These are phyloP conservation scores for Rutidosis leptorrhynchoides DNA, from an alignment of 129 eudicot genomes.

Conservation along the genomic window DNA sequence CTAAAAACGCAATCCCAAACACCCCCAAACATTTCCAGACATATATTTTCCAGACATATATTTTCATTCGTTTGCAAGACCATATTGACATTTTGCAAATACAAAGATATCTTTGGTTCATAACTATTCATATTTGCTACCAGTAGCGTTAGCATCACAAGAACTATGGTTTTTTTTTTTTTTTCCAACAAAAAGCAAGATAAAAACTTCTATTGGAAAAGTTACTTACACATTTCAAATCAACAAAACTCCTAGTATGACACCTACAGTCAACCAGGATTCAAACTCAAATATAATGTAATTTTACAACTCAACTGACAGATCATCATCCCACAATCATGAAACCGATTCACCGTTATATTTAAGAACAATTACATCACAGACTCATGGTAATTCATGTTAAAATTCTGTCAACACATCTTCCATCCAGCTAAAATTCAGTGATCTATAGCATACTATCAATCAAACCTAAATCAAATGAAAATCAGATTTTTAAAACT, in stretches of 20 bases:
- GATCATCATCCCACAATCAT: not conserved
- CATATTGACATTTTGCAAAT: not conserved
- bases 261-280: not conserved
- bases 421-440: conserved; percentile 20
- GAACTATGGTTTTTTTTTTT: not conserved
- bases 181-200: not conserved
- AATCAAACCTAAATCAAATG: not conserved
- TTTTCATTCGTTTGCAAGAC: not conserved
- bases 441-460: conserved; percentile 5
- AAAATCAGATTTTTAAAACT: not conserved
- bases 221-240: not conserved
- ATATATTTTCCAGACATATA: not conserved
- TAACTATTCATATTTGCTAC: not conserved
- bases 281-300: not conserved
- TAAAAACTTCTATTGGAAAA: not conserved
- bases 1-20: not conserved
- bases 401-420: not conserved
- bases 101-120: not conserved
- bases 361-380: not conserved
- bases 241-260: conserved; percentile 3
- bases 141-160: not conserved
- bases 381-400: not conserved
- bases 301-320: not conserved
- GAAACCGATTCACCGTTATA: conserved; percentile 6
- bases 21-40: not conserved